Evolutionary conservation across 345 rosid species (phyloP).

Genomic region (Eucalyptus victrix): DNA sequence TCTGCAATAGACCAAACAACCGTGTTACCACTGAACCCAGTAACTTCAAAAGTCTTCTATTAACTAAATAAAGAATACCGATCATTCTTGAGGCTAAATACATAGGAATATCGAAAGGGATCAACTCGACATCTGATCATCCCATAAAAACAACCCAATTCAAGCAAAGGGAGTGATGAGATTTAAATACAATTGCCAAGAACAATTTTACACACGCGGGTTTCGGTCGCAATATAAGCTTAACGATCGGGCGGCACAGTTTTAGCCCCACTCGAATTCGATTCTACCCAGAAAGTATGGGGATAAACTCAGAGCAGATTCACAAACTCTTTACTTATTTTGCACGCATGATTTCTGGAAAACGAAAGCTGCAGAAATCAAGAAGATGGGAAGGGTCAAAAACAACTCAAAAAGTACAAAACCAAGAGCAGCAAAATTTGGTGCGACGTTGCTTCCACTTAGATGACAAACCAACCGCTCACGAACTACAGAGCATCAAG

Average conservation of each 20-base stretch:
- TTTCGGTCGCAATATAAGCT: neutral
- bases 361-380: neutral
- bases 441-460: neutral
- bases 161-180: neutral
- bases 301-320: neutral
- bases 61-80: neutral
- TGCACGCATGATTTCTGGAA: neutral
- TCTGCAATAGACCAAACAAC: constrained; percentile 15
- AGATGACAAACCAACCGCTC: neutral
- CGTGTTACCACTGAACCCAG: neutral
- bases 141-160: neutral
- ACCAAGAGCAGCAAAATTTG: neutral
- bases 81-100: neutral
- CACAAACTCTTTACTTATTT: neutral
- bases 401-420: neutral
- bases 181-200: neutral
- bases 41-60: neutral
- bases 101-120: neutral
- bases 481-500: neutral
- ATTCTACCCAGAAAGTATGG: neutral
- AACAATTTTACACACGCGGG: neutral
- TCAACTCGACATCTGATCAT: neutral
- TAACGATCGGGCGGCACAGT: neutral
- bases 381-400: neutral
- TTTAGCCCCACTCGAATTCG: neutral